Conservation (phyloP, 1,284 basidiomycete genomes). For the Microbotryomycetes sp. region DNA sequence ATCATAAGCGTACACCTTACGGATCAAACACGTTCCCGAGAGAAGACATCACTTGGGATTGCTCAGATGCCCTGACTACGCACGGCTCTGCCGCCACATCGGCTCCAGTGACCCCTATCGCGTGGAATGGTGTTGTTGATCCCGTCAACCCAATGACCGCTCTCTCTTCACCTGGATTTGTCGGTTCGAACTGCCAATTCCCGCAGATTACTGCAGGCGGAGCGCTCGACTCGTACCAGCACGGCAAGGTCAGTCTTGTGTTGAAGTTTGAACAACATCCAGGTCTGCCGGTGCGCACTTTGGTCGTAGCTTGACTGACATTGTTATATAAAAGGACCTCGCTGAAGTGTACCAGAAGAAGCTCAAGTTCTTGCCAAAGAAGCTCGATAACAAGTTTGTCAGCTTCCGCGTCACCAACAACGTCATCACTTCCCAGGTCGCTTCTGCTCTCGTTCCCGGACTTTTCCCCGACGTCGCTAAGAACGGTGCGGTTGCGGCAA, state of each 20-base stretch:
- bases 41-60: constrained; percentile 39
- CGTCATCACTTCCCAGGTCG: constrained; percentile 38
- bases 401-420: constrained; percentile 39
- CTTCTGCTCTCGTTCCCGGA: constrained; percentile 33
- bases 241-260: not conserved
- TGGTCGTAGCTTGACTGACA: too few species aligned
- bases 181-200: constrained; percentile 37
- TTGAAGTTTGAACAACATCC: too few species aligned
- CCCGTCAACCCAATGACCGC: constrained; percentile 36
- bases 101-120: constrained; percentile 29
- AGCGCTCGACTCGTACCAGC: not conserved
- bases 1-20: constrained; percentile 41
- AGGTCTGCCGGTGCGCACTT: too few species aligned
- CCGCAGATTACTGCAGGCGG: constrained; percentile 32
- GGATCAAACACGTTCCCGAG: constrained; percentile 39
- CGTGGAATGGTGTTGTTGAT: constrained; percentile 33
- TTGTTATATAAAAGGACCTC: constrained; percentile 26
- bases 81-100: constrained; percentile 25
- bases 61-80: constrained; percentile 16
- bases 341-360: constrained; percentile 34
- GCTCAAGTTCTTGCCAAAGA: constrained; percentile 35
- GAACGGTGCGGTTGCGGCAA: constrained; percentile 26
- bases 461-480: constrained; percentile 31
- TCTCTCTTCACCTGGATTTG: constrained; percentile 35
- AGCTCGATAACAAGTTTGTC: constrained; percentile 30